Conservation (phyloP, 31 red algal genomes). For the Odonthalia washingtoniensis region DNA sequence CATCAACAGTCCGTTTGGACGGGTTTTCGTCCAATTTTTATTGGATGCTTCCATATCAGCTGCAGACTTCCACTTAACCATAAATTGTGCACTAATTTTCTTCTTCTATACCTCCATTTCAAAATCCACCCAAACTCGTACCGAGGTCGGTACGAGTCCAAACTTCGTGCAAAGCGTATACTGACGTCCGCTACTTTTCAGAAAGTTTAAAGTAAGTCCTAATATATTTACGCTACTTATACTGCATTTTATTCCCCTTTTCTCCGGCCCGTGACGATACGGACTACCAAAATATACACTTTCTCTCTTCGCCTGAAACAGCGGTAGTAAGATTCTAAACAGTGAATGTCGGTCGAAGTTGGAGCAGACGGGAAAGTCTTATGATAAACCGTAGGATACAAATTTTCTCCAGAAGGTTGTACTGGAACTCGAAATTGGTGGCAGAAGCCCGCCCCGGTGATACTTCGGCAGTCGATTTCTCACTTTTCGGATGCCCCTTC, state of each 20-base stretch:
- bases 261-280: not conserved
- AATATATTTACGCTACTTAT: not conserved
- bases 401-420: conserved; percentile 11
- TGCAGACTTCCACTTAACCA: not conserved
- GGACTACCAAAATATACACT: conserved; percentile 8
- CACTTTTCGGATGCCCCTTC: no score
- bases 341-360: conserved; percentile 4
- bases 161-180: not conserved
- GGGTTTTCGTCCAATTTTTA: not conserved
- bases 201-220: not conserved
- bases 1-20: not conserved
- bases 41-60: not conserved
- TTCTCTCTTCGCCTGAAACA: not conserved
- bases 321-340: not conserved
- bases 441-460: no score
- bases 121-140: conserved; percentile 3
- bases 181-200: not conserved
- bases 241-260: not conserved
- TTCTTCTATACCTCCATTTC: not conserved
- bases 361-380: not conserved
- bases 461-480: no score
- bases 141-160: not conserved
- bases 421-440: no score
- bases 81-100: not conserved
- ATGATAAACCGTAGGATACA: not conserved